Base-by-base conservation (phyloP, 2,329 filamentous ascomycete genomes). In the Plenodomus lindquistii region DNA sequence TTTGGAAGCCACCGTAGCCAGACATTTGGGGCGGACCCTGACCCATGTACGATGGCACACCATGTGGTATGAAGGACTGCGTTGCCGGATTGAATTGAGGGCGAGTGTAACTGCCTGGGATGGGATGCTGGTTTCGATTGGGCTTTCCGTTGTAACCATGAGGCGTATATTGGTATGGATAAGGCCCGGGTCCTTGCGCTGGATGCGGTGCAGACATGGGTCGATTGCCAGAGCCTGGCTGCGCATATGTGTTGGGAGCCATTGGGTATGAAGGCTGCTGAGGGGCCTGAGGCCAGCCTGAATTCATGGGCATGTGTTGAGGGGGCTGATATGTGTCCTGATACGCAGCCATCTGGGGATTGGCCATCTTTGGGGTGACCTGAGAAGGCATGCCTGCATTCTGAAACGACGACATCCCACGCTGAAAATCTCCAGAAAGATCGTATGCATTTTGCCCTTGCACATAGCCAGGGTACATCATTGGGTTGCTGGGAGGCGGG, bases 21-120 rank as follows among this genome's bases (percentile, higher is more conserved):
- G 64, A 69, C 62, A 67, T 67, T 29, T 71, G 73, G 21, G 62
- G 57, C 8, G 69, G 64, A 37, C 58, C 59, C 27, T 57, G 61
- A 21, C 53, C 49, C 60, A 67, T 67, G 44, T 61, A 67, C 9
- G 62, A 53, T 36, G 63, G 65, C 62, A 67, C 67, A n/a, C 56
- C 60, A 42, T 79, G 80, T 1, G 93, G 93, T 19, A 96, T 84
- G 71, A 97, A 97, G 0, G 92, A 89, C 66, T 96, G 89, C 15
- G 89, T 97, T 75, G 96, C 92, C 1, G 92, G 93, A 67, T 97
- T 97, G 76, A 97, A 97, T 11, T 88, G 85, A 62, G 91, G 89
- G 48, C 91, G 82, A 66, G 88, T 90, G 67, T 84, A 95, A 73
- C 87, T 94, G 29, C 90, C 90, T 13, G 91, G 89, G 47, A 95